Base-by-base conservation (phyloP, 2,329 filamentous ascomycete genomes). In the Cercospora sesami region DNA sequence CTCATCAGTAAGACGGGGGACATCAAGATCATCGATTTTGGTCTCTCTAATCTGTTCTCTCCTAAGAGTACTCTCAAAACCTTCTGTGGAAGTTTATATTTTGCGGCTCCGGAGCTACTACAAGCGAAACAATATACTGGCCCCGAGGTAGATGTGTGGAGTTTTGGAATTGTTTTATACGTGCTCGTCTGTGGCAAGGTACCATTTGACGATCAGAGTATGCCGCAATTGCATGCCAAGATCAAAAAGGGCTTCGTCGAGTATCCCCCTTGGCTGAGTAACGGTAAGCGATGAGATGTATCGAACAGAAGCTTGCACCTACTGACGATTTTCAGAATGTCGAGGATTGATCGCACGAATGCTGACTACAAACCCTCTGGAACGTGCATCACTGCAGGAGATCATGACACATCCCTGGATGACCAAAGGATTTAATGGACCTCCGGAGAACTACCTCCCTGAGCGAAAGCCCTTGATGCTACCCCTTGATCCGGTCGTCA, bases 11-110 rank as follows among this genome's bases (percentile, higher is more conserved):
- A 98, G 84, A 97, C 92, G 1, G 95, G 95, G 48, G 95, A 99
- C 78, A 99, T 99, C 81, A 98, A 98, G 79, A 98, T 99, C 75
- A 99, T 99, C 74, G 95, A 99, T 78, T 99, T 99, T 79, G 95
- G 94, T 31, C 85, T 99, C 64, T 98, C 94, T 83, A 99, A 99
- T 76, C 87, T 98, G 4, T 99, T 97, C 80, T 90, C 93, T 6
- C 95, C 95, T 0, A 86, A 90, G 55, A 87, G 87, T 69, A 90
- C 96, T 71, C 86, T 98, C 67, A 97, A 97, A 82, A 99, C 95
- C 0, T 99, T 98, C 77, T 99, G 95, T 76, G 95, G 95, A 58
- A 97, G 94, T 84, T 83, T 99, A 42, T 99, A 99, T 79, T 99
- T 99, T 82, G 95, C 95, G 30, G 95, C 95, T 1, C 95, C 95